Percentiles rank a stretch among this genome's conserved stretches.
phyloP scores from a whole-genome alignment of 139 green algal species.

The Nannochloris sp. region DNA sequence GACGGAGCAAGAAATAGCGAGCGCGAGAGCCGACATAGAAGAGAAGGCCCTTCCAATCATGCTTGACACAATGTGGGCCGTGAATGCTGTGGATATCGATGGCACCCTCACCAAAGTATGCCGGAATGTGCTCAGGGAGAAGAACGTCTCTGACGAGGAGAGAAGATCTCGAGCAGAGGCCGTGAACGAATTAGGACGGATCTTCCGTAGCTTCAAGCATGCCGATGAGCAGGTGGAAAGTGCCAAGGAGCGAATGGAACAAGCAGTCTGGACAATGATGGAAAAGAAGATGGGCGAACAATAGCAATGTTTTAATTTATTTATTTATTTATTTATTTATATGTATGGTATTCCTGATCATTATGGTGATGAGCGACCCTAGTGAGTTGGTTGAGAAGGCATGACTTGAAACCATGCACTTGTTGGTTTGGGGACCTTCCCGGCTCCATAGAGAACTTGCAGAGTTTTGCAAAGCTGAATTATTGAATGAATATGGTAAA shows the following conservation, averaged over 20 bases:
- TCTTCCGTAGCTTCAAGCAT: constrained; percentile 36
- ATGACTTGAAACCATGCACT: no score
- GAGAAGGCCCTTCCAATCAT: constrained; percentile 68
- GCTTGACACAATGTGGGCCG: constrained; percentile 88
- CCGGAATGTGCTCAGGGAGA: constrained; percentile 26
- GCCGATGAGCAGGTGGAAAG: background rate
- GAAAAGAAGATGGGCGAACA: constrained; percentile 20
- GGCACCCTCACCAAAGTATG: constrained; percentile 64
- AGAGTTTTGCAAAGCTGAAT: no score
- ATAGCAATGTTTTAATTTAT: no score
- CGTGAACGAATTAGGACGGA: constrained; percentile 41
- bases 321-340: no score
- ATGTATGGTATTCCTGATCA: no score
- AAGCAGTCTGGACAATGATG: constrained; percentile 46
- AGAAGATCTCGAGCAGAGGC: constrained; percentile 32
- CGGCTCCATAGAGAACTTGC: no score
- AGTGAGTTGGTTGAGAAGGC: no score
- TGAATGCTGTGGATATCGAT: constrained; percentile 86
- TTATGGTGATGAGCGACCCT: no score
- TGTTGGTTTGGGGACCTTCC: no score
- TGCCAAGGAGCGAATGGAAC: constrained; percentile 53
- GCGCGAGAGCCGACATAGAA: constrained; percentile 42
- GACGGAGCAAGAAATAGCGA: background rate
- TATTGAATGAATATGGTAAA: no score
- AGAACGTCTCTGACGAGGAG: constrained; percentile 23